Evolutionary conservation across 768 basidiomycete species (phyloP), one percentile per base, ranked within the genome.

Genomic region (Leccinum longicurvipes): DNA sequence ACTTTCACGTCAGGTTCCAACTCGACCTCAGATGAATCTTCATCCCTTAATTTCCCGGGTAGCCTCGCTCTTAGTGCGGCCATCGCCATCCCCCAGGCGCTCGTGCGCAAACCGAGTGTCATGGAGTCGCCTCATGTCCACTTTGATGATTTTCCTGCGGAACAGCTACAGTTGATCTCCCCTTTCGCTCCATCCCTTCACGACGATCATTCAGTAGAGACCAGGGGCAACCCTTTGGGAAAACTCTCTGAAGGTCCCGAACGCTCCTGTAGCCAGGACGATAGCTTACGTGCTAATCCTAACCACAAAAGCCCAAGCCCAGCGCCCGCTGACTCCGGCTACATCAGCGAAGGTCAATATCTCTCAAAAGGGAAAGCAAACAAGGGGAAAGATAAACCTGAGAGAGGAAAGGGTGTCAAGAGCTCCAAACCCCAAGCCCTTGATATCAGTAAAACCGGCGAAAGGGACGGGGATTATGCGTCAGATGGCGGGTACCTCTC

Each of bases 11-110:
- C 70, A 31, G 68, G 70, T 34, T 77, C 77, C 27, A 76, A 74
- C 29, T 72, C 75, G 23, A 69, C 72, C 4, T 78, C 78, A 9
- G 77, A 79, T 54, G 76, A 76, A 57, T 77, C 75, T 15, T 73
- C 67, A 14, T 68, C 69, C 25, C 69, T 72, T 45, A 65, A 63
- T 60, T 63, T 64, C 17, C 61, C 69, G 17, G 58, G 25, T 28
- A 69, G 62, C 53, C 48, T 34, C 53, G 58, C 50, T 42, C 55
- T 54, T 51, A 62, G 29, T 51, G 59, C 60, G 57, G 57, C 63
- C 29, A 15, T 57, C 24, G 45, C 57, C 8, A 46, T 51, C 11
- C 50, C 62, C 32, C 66, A 65, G 49, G 59, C 60, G 48, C 71
- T 71, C 54, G 48, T 28, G 19, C 64, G 65, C 47, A 71, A 68